Base-by-base conservation (phyloP, 1,139 yeast genomes). In the Ashbya aceris region DNA sequence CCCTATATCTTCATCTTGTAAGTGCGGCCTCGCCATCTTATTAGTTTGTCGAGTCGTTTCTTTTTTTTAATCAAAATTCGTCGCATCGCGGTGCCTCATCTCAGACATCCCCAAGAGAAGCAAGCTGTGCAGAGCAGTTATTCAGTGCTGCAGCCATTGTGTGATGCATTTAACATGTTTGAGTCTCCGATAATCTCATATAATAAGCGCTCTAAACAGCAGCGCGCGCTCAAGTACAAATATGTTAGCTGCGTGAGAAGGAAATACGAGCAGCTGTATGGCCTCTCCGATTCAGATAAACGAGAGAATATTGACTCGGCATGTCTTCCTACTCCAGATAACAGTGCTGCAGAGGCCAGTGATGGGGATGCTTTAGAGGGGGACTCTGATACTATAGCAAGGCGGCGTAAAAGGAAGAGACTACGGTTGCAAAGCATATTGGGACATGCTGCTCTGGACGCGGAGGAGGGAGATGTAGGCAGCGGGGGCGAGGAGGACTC, bases 241-340 rank as follows among this genome's bases (percentile, higher is more conserved):
- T 58, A 58, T 32, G 42, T 55, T 12, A 57, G 57, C 35, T 45
- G 49, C 17, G 36, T 52, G 17, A 37, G 42, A n/a, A 49, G 45
- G 23, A 49, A 43, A 38, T 52, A 48, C 36, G 47, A 48, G 27
- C 45, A 45, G 23, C 38, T 44, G 13, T 4, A n/a, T 9, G 29
- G 29, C 9, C 20, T 10, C 13, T 26, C 14, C 27, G 11, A 14
- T 27, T 26, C 9, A 10, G 26, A 8, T 12, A 41, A 39, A 37
- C 43, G 42, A n/a, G 27, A 27, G 17, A 35, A 17, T 26, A 37
- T 35, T 17, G 36, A 40, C 13, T 27, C 36, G 5, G 30, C 31
- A 13, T 50, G 50, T 9, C 40, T 54, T 9, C 56, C 57, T 2
- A 56, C 62, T 10, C 60, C 60, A 7, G 60, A 54, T 33, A 50